Evolutionary conservation across 1,284 basidiomycete genomes (phyloP), one percentile per base, ranked within the genome.

Genomic region (Pseudozyma sp.): DNA sequence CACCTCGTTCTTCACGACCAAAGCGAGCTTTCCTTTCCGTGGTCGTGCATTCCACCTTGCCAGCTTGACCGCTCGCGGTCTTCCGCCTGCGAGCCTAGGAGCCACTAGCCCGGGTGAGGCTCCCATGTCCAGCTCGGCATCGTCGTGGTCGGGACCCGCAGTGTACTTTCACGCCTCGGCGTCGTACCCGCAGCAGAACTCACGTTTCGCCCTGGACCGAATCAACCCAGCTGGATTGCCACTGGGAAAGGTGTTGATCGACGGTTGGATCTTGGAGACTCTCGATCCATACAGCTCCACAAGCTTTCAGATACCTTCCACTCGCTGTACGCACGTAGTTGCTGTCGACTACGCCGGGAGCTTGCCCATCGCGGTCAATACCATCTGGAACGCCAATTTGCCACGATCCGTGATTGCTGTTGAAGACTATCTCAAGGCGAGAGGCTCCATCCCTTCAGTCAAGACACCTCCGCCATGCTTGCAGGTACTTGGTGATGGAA

Each of bases 261-360:
- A 98, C 78, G 96, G 93, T 0, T 99, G 97, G 97, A 91, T 97
- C 48, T 86, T 97, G 75, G 95, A 99, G 87, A 98, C 95, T 1
- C 88, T 99, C 48, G 96, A 99, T 84, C 96, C 97, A 0, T 99
- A 99, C 84, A 93, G 93, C 47, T 91, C 92, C 66, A 94, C 97
- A 85, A 95, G 94, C 78, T 96, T 95, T 83, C 90, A 93, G 14
- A 97, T 99, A 49, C 96, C 96, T 0, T 97, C 95, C 3, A 94
- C 96, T 25, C 87, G 92, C 57, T 95, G 94, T 85, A 96, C 93
- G 52, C 89, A 95, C 71, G 88, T 97, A 44, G 90, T 92, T 6
- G 92, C 94, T 0, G 89, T 97, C 61, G 95, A 99, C 85, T 95
- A 92, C 81, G 91, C 91, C 5, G 94, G 95, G 7, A 91, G 91